These are phyloP conservation scores for Pseudogymnoascus sp. DNA, from an alignment of 2,329 filamentous ascomycete species.

Conservation along the genomic window DNA sequence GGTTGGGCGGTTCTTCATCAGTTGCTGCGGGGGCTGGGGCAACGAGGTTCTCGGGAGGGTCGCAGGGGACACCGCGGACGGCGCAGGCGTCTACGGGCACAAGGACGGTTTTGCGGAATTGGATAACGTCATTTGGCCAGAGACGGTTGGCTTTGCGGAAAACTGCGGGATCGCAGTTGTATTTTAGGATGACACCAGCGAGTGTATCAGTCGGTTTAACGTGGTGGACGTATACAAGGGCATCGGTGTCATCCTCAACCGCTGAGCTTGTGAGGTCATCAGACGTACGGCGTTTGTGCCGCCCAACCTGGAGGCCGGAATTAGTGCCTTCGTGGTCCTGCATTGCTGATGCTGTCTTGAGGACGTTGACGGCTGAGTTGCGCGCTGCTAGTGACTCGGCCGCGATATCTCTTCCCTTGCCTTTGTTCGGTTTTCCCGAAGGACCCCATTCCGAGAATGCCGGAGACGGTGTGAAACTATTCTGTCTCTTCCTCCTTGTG, in stretches of 20 bases:
- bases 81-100: conserved; percentile 87
- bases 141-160: conserved; percentile 85
- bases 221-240: conserved; percentile 83
- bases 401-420: conserved; percentile 33
- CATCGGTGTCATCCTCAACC: conserved; percentile 59
- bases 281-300: conserved; percentile 24
- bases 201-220: conserved; percentile 79
- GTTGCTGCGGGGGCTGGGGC: conserved; percentile 45
- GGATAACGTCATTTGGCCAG: conserved; percentile 89
- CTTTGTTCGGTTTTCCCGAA: not conserved
- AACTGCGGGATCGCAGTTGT: conserved; percentile 75
- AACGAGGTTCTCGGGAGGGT: conserved; percentile 46
- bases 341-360: conserved; percentile 51
- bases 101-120: conserved; percentile 71
- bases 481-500: conserved; percentile 9
- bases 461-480: not conserved
- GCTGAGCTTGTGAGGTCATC: conserved; percentile 20
- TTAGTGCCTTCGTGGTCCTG: conserved; percentile 56
- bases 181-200: conserved; percentile 83
- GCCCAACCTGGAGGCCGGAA: conserved; percentile 49
- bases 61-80: conserved; percentile 65
- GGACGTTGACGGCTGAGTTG: conserved; percentile 47
- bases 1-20: conserved; percentile 25
- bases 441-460: conserved; percentile 10
- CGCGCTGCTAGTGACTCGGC: conserved; percentile 47